Conservation (phyloP, 2,329 filamentous ascomycete genomes). For the Aureobasidium sp. region DNA sequence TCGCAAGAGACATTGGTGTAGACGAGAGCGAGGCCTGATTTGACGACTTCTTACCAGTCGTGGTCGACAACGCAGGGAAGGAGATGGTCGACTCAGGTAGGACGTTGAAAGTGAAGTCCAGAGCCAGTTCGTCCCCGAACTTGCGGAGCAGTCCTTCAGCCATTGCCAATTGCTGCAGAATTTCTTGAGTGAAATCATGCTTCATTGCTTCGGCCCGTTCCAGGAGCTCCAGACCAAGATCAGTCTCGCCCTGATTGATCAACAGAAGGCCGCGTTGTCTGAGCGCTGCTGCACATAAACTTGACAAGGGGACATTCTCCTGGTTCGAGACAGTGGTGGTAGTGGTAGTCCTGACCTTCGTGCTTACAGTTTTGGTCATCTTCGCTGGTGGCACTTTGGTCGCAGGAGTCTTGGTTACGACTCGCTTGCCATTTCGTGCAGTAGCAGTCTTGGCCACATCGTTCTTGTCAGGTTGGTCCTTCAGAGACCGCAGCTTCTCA, state of each 20-base stretch:
- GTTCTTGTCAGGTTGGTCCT: background rate
- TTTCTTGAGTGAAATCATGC: background rate
- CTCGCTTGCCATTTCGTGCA: background rate
- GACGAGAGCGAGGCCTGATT: constrained; percentile 23
- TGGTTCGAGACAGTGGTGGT: background rate
- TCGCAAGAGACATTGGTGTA: background rate
- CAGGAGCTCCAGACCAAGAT: constrained; percentile 6
- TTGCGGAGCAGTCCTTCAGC: constrained; percentile 8
- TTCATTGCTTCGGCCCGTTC: constrained; percentile 5
- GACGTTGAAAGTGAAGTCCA: constrained; percentile 66
- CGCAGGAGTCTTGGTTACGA: background rate
- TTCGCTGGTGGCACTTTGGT: background rate
- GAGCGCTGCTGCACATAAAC: constrained; percentile 2
- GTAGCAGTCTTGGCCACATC: background rate
- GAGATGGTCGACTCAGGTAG: constrained; percentile 90
- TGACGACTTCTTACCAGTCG: constrained; percentile 1
- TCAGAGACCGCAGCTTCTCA: background rate
- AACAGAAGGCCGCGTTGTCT: constrained; percentile 13
- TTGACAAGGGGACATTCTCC: background rate
- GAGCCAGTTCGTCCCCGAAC: background rate
- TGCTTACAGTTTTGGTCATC: background rate
- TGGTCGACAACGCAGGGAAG: constrained; percentile 57
- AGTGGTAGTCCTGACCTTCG: background rate
- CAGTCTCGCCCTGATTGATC: constrained; percentile 5
- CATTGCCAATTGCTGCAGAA: constrained; percentile 12